These are phyloP conservation scores for Mycena vulgaris DNA, from an alignment of 768 basidiomycete genomes.

Conservation along the genomic window DNA sequence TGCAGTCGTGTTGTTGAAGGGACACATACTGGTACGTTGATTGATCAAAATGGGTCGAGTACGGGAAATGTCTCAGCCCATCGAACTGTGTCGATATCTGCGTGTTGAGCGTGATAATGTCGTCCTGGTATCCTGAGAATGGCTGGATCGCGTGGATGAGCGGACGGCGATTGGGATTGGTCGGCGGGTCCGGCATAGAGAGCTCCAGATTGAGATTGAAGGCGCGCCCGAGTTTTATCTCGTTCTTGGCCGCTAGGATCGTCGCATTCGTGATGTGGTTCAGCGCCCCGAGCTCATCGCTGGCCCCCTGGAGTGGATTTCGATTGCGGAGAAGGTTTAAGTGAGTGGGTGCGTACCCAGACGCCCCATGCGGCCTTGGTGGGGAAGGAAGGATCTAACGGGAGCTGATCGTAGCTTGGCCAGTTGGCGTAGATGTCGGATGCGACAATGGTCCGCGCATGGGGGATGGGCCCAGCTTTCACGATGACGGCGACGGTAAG, in stretches of 20 bases:
- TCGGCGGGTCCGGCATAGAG: constrained; percentile 26
- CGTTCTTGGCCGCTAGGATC: constrained; percentile 23
- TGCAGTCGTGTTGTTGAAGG: background rate
- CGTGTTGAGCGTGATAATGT: constrained; percentile 32
- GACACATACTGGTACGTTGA: background rate
- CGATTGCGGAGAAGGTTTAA: too few species aligned
- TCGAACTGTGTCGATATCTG: constrained; percentile 33
- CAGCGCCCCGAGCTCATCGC: constrained; percentile 30
- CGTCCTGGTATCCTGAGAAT: constrained; percentile 23
- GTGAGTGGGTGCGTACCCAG: too few species aligned
- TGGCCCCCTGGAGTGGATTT: too few species aligned
- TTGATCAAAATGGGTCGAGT: constrained; percentile 3
- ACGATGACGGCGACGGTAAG: background rate
- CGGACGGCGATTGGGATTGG: background rate
- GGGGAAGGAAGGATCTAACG: constrained; percentile 33
- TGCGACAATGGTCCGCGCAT: background rate
- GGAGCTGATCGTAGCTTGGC: constrained; percentile 34
- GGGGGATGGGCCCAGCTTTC: background rate
- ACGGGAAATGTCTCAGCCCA: constrained; percentile 32
- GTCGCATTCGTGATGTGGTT: constrained; percentile 32
- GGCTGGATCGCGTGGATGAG: constrained; percentile 25
- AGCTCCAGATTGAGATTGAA: constrained; percentile 32
- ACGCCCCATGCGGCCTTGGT: constrained; percentile 35
- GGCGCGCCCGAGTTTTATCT: constrained; percentile 19
- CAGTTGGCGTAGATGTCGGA: constrained; percentile 31